Evolutionary conservation across 306 rosid genomes (phyloP).

Genomic region (Styphnolobium japonicum): DNA sequence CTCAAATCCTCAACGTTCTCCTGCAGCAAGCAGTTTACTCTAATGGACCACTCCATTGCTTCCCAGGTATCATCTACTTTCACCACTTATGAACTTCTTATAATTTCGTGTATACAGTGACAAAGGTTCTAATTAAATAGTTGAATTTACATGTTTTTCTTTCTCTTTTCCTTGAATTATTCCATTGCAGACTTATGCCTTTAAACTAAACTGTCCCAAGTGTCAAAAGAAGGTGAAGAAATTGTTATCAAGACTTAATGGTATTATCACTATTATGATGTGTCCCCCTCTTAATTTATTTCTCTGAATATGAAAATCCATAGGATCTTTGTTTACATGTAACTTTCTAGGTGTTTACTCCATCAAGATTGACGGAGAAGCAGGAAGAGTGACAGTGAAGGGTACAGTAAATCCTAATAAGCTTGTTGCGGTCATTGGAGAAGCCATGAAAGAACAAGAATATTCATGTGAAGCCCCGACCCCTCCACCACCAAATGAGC

Average conservation of each 20-base stretch:
- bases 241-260: neutral
- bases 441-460: neutral
- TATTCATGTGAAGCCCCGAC: neutral
- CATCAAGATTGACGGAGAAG: neutral
- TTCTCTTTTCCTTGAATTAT: neutral
- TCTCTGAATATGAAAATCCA: neutral
- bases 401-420: neutral
- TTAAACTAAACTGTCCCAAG: neutral
- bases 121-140: neutral
- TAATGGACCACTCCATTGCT: neutral
- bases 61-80: neutral
- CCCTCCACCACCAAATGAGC: neutral
- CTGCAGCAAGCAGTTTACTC: neutral
- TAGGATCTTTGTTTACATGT: neutral
- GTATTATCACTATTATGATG: neutral
- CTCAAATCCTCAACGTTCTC: too few species aligned
- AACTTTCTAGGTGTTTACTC: neutral
- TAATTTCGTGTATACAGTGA: neutral
- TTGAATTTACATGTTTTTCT: neutral
- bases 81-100: neutral
- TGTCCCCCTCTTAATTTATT: neutral
- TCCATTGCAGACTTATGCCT: neutral
- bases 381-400: neutral
- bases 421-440: neutral
- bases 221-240: neutral